Evolutionary conservation across 78 protist species (phyloP), one percentile per base, ranked within the genome.

Genomic region (Dictyostelium intermedium): DNA sequence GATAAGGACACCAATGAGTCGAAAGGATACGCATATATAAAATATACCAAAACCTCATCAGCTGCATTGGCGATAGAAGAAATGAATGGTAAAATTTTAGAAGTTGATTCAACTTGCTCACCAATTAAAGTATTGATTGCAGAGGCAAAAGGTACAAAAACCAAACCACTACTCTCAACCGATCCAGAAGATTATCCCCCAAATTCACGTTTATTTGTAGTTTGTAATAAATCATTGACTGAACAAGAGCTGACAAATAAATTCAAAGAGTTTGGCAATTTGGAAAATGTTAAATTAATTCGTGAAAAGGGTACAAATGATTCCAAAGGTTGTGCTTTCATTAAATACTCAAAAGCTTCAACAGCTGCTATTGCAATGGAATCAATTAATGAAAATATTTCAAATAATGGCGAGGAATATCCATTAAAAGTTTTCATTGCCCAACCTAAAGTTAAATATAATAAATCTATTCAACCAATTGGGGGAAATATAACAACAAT

Each of bases 121-220:
- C 69, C 84, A 79, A 79, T 87, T 41, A 87, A 60, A 56, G 93
- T 89, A 39, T 16, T 89, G 81, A 89, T 89, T 23, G 93, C 93
- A 3, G 93, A 89, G 23, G 86, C 43, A 10, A 89, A 89, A 25
- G 93, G 93, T 20, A 82, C 83, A n/a, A 87, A 87, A 30, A 23
- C 84, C 6, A 89, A 89, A 20, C 93, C 85, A 30, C 16, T 78
- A 11, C 16, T 66, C 2, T 80, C 93, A 3, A 70, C 93, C 1
- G 93, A 92, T 60, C 96, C 96, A 13, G 96, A 92, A 45, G 96
- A 92, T 39, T 32, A 32, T 41, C 96, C 96, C 0, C 96, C 96
- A 66, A 82, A 92, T 76, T 92, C 96, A 6, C 81, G 96, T 45
- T 91, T 92, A 14, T 92, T 84, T 56, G 85, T 92, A 25, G 77